Percentiles rank a stretch among this genome's conserved stretches.
Evolutionary conservation across 148 eudicot species (phyloP).

Genomic region (Rhododendron williamsianum): DNA sequence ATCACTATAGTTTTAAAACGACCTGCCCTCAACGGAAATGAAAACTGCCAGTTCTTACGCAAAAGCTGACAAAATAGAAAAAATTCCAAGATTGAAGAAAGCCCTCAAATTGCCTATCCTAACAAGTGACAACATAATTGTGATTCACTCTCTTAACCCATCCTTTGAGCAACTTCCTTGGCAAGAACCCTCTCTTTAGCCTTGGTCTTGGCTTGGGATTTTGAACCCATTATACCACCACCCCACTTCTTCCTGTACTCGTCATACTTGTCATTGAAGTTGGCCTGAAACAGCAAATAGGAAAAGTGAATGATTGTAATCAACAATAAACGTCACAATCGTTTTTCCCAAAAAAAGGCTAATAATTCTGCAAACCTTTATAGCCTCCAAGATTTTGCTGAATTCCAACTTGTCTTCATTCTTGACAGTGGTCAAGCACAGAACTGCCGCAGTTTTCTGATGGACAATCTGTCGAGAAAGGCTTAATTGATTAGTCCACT

Average conservation of each 20-base stretch:
- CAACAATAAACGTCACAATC: not conserved
- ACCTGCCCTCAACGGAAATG: not conserved
- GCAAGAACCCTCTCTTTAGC: constrained; percentile 80
- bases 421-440: constrained; percentile 75
- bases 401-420: constrained; percentile 87
- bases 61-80: not conserved
- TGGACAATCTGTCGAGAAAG: constrained; percentile 59
- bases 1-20: not conserved
- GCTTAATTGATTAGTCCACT: not conserved
- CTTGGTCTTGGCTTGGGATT: constrained; percentile 88
- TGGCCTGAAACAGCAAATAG: constrained; percentile 45
- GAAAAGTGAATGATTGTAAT: not conserved
- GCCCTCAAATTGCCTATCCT: not conserved
- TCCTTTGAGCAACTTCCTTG: constrained; percentile 87
- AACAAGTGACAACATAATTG: not conserved
- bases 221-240: constrained; percentile 91
- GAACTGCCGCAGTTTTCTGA: constrained; percentile 70
- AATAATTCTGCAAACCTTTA: constrained; percentile 45
- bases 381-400: constrained; percentile 83
- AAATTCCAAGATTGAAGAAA: not conserved
- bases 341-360: not conserved
- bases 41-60: not conserved
- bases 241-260: constrained; percentile 97
- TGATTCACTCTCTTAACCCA: constrained; percentile 27
- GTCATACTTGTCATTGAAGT: constrained; percentile 88